These are phyloP conservation scores for Aegle marmelos DNA, from an alignment of 345 rosid genomes.

Conservation along the genomic window DNA sequence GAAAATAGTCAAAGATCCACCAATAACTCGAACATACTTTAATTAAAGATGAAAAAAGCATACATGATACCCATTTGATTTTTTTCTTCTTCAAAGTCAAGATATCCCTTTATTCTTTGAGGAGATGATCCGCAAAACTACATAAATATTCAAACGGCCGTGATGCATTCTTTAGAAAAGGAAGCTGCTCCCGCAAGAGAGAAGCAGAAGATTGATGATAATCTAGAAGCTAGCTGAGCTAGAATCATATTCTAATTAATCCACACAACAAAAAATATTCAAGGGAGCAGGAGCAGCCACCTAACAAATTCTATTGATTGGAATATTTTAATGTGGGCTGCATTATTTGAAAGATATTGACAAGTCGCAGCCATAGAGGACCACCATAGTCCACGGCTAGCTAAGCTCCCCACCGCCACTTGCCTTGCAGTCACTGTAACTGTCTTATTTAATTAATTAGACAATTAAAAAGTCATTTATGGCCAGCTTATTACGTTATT, in stretches of 20 bases:
- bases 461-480: background rate
- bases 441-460: background rate
- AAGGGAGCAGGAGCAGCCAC: background rate
- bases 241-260: background rate
- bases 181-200: background rate
- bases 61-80: background rate
- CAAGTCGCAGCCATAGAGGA: background rate
- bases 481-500: background rate
- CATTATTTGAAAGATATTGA: background rate
- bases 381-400: background rate
- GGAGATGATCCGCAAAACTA: background rate
- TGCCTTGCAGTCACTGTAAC: background rate
- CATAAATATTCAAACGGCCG: background rate
- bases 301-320: background rate
- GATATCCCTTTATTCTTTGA: background rate
- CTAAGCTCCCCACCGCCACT: background rate
- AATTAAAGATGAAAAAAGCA: background rate
- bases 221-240: background rate
- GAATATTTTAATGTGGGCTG: background rate
- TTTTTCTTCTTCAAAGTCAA: background rate
- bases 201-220: background rate
- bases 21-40: background rate
- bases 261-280: background rate
- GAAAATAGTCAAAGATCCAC: background rate
- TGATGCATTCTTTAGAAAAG: background rate